Evolutionary conservation across 768 basidiomycete genomes (phyloP).

Genomic region (Rossbeevera mucosa): DNA sequence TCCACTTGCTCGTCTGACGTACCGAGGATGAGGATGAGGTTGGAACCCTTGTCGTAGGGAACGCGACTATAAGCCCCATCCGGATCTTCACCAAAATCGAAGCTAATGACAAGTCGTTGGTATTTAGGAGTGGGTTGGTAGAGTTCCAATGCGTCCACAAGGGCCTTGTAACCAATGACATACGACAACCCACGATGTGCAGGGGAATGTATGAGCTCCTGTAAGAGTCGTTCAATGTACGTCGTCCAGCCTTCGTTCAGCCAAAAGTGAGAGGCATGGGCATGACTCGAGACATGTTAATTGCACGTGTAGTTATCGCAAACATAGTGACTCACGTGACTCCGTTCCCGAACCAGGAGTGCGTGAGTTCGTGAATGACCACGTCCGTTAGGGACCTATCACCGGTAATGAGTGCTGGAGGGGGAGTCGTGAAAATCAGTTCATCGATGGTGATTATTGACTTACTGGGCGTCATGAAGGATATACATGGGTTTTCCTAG

Average conservation of each 20-base stretch:
- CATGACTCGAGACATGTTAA: constrained; percentile 41
- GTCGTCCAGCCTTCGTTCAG: constrained; percentile 94
- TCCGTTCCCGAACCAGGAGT: constrained; percentile 93
- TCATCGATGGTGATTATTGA: neutral
- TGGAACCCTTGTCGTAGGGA: constrained; percentile 89
- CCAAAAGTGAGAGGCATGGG: constrained; percentile 79
- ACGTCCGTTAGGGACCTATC: constrained; percentile 87
- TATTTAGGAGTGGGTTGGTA: constrained; percentile 61
- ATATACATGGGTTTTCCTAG: constrained; percentile 85
- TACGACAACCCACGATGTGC: constrained; percentile 78
- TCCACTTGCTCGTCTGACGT: neutral
- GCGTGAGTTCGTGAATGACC: constrained; percentile 80
- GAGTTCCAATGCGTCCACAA: constrained; percentile 64
- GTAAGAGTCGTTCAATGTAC: constrained; percentile 83
- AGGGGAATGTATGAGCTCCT: constrained; percentile 62
- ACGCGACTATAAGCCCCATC: constrained; percentile 72
- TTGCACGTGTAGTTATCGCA: neutral
- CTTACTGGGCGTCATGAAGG: constrained; percentile 84
- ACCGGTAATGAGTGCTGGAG: constrained; percentile 72
- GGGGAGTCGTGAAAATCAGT: neutral
- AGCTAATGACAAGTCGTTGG: constrained; percentile 75
- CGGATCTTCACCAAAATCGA: constrained; percentile 67
- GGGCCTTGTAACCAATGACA: constrained; percentile 66
- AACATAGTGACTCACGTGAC: constrained; percentile 52
- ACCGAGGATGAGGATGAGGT: constrained; percentile 84